Evolutionary conservation across 2,329 filamentous ascomycete species (phyloP).

Genomic region (Dryadomyces quercus-mongolicae): DNA sequence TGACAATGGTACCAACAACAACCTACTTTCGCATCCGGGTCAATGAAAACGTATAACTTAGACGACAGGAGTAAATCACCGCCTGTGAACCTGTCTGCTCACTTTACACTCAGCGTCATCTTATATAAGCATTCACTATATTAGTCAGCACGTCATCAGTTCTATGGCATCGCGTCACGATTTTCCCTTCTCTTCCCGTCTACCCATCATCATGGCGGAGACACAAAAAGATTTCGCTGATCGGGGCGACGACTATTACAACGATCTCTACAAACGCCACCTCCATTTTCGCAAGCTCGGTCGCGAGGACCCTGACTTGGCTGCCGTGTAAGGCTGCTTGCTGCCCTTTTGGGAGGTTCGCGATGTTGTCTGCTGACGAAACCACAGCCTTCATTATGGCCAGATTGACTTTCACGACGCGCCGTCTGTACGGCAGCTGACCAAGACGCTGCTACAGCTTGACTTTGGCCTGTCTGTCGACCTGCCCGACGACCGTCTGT

Average conservation of each 20-base stretch:
- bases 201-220: no score
- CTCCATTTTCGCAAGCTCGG: slow-evolving; percentile 32
- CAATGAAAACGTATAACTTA: no score
- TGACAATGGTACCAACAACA: no score
- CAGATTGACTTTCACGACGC: slow-evolving; percentile 75
- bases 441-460: slow-evolving; percentile 60
- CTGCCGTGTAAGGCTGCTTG: slow-evolving; percentile 25
- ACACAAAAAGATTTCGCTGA: no score
- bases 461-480: slow-evolving; percentile 64
- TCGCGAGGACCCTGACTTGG: slow-evolving; percentile 27
- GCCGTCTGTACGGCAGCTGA: slow-evolving; percentile 64
- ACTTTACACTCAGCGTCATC: no score
- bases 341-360: neutral
- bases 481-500: slow-evolving; percentile 68
- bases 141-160: no score
- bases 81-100: no score
- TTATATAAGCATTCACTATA: no score
- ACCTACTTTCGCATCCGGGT: no score
- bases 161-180: no score
- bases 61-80: no score
- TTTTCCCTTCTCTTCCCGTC: no score
- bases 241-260: slow-evolving; percentile 14
- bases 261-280: slow-evolving; percentile 26
- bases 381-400: slow-evolving; percentile 22
- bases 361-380: neutral